phyloP scores from a whole-genome alignment of 2,329 filamentous ascomycete genomes.

The Ophiostoma triangulosporum region DNA sequence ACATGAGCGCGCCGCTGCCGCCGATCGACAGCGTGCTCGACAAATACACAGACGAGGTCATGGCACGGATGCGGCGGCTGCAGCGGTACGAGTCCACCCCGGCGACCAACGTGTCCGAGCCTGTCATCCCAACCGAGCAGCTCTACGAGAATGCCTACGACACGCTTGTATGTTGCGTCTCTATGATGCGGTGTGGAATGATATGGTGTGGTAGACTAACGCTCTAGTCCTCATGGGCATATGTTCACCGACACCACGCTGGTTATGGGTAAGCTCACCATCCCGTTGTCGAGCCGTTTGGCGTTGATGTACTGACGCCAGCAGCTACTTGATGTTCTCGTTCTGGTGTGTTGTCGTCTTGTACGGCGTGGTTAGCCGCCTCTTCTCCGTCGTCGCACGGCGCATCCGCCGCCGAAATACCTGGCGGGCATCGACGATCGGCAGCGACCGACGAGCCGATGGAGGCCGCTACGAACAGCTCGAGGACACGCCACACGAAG shows the following conservation, averaged over 20 bases:
- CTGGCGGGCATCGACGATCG: neutral
- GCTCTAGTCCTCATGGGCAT: neutral
- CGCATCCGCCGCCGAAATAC: neutral
- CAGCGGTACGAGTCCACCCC: conserved; percentile 16
- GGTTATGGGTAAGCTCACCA: neutral
- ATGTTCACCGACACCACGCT: neutral
- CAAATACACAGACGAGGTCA: conserved; percentile 22
- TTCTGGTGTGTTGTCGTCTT: conserved; percentile 27
- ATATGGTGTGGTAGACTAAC: no score
- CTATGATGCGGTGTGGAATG: neutral
- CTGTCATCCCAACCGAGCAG: conserved; percentile 22
- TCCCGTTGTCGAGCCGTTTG: neutral
- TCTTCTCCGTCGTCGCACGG: neutral
- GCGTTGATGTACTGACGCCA: no score
- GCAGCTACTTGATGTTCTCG: conserved; percentile 16
- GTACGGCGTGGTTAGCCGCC: conserved; percentile 12
- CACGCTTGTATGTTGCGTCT: conserved; percentile 22
- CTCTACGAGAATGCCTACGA: conserved; percentile 24
- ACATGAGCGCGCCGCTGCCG: conserved; percentile 19
- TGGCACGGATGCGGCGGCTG: conserved; percentile 20
- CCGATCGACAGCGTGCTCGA: conserved; percentile 21
- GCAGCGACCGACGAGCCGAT: neutral
- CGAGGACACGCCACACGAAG: neutral
- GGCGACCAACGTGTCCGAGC: conserved; percentile 16
- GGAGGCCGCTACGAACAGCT: neutral